phyloP scores from a whole-genome alignment of 805 yeast genomes.

The Starmerella vitae region DNA sequence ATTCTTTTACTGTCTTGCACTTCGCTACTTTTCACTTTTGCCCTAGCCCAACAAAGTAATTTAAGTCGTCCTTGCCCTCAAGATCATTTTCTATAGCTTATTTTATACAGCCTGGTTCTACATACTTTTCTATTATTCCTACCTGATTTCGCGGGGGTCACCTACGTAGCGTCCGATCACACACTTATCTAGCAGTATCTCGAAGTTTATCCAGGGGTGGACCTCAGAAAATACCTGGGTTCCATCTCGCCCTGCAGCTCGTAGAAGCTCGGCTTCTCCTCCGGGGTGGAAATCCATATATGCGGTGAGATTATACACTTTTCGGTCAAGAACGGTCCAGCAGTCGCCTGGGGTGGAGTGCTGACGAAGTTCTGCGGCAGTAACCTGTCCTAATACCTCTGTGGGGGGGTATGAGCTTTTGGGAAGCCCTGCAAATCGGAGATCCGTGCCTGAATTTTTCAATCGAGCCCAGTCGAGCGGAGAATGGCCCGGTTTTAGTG shows the following conservation, averaged over 20 bases:
- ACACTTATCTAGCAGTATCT: constrained; percentile 66
- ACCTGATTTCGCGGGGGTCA: constrained; percentile 1
- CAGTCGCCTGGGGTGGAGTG: constrained; percentile 57
- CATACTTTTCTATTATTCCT: no score
- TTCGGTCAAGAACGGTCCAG: constrained; percentile 73
- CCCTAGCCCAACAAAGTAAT: no score
- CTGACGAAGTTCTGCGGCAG: constrained; percentile 42
- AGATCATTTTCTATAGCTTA: no score
- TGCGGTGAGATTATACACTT: constrained; percentile 75
- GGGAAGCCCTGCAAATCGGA: constrained; percentile 27
- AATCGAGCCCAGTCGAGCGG: constrained; percentile 75
- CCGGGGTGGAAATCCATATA: constrained; percentile 88
- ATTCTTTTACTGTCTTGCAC: neutral
- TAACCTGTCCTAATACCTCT: constrained; percentile 22
- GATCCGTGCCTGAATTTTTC: constrained; percentile 35
- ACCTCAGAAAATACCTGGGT: constrained; percentile 55
- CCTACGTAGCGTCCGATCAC: constrained; percentile 44
- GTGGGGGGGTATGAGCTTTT: constrained; percentile 6
- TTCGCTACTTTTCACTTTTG: neutral
- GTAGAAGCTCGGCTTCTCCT: constrained; percentile 63
- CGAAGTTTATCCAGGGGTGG: constrained; percentile 72
- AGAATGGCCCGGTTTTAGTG: constrained; percentile 63
- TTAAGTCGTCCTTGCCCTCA: no score
- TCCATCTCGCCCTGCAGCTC: constrained; percentile 74
- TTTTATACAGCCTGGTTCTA: no score